phyloP scores from a whole-genome alignment of 441 rosid genomes.

The Erodium trifolium region DNA sequence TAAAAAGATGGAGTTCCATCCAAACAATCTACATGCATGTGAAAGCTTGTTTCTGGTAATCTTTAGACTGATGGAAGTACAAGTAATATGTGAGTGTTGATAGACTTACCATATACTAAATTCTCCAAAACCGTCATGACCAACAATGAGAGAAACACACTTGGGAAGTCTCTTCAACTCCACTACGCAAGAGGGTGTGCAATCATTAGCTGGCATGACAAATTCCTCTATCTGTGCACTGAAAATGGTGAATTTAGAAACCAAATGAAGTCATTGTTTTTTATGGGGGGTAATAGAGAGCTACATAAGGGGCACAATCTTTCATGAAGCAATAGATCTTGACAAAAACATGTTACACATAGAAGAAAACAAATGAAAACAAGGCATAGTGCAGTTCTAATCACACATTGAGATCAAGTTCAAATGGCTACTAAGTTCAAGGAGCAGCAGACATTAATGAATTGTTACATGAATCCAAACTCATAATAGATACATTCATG shows the following conservation, averaged over 20 bases:
- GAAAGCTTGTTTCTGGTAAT: background rate
- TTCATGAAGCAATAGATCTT: background rate
- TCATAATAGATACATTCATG: background rate
- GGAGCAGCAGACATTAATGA: background rate
- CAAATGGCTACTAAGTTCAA: background rate
- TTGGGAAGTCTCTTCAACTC: constrained; percentile 70
- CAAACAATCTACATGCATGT: background rate
- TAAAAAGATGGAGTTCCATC: background rate
- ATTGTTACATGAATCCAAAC: too few species aligned
- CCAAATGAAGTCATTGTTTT: background rate
- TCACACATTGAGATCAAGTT: background rate
- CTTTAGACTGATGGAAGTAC: constrained; percentile 12
- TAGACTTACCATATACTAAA: constrained; percentile 67
- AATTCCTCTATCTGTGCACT: constrained; percentile 54
- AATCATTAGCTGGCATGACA: constrained; percentile 36
- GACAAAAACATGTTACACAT: background rate
- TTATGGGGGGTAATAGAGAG: background rate
- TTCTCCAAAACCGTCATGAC: constrained; percentile 71
- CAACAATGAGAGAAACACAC: constrained; percentile 47
- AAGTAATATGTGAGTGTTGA: constrained; percentile 14
- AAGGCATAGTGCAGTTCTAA: constrained; percentile 4
- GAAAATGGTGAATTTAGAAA: constrained; percentile 30
- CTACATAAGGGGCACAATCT: constrained; percentile 3
- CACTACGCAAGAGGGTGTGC: constrained; percentile 43
- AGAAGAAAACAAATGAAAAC: constrained; percentile 4